These are phyloP conservation scores for Hyphopichia buzzinii DNA, from an alignment of 1,139 yeast genomes.

Conservation along the genomic window DNA sequence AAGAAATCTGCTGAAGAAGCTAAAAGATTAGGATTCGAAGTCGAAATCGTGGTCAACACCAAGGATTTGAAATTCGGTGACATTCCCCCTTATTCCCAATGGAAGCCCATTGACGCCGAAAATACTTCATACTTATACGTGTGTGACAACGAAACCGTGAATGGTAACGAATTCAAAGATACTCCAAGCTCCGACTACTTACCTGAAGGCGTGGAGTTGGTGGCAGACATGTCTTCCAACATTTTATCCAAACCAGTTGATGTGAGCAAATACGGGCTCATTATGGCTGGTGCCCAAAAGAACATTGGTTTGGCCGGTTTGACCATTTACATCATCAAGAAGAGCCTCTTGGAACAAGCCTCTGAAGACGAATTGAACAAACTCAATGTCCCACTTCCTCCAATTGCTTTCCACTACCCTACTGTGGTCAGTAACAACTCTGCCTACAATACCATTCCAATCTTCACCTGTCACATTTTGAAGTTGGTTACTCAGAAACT, in stretches of 20 bases:
- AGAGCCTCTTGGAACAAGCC: conserved; percentile 67
- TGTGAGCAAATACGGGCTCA: conserved; percentile 78
- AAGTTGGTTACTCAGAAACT: conserved; percentile 71
- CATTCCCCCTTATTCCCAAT: conserved; percentile 66
- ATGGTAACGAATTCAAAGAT: conserved; percentile 80
- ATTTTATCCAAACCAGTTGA: conserved; percentile 80
- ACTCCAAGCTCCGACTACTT: conserved; percentile 50
- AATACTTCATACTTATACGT: conserved; percentile 81
- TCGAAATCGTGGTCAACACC: conserved; percentile 67
- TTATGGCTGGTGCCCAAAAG: conserved; percentile 96
- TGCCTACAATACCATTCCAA: conserved; percentile 92
- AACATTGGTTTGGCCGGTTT: conserved; percentile 96
- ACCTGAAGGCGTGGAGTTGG: conserved; percentile 71
- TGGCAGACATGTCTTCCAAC: conserved; percentile 94
- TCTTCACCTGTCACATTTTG: conserved; percentile 83
- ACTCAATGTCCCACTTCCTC: conserved; percentile 69
- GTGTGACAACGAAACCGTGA: conserved; percentile 96
- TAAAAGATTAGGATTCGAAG: conserved; percentile 72
- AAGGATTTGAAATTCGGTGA: conserved; percentile 61
- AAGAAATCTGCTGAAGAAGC: conserved; percentile 87
- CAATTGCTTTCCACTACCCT: conserved; percentile 87
- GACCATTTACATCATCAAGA: conserved; percentile 85
- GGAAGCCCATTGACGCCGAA: conserved; percentile 48
- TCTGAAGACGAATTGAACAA: conserved; percentile 58
- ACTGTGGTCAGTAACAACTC: conserved; percentile 85